Evolutionary conservation across 2,329 filamentous ascomycete genomes (phyloP).

Genomic region (Fusarium domesticum): DNA sequence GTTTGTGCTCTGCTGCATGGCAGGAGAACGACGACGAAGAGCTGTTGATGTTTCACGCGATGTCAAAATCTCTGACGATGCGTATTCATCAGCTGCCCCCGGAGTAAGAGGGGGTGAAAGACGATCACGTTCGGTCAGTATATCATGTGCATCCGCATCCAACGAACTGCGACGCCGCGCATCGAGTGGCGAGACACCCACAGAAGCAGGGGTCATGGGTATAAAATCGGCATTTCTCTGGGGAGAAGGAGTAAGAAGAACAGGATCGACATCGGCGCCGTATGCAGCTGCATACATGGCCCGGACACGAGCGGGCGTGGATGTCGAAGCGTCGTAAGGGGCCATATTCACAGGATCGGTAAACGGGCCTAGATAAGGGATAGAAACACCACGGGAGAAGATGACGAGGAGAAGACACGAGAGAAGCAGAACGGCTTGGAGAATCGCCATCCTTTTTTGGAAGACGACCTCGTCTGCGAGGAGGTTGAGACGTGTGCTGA

Average conservation of each 20-base stretch:
- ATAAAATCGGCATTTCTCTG: slow-evolving; percentile 12
- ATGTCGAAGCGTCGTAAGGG: slow-evolving; percentile 21
- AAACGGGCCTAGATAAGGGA: slow-evolving; percentile 33
- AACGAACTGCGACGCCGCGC: slow-evolving; percentile 7
- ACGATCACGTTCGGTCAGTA: slow-evolving; percentile 19
- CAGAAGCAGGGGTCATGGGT: not conserved
- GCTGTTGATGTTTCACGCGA: slow-evolving; percentile 12
- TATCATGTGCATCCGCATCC: slow-evolving; percentile 9
- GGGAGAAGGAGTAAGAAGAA: slow-evolving; percentile 5
- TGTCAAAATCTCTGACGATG: slow-evolving; percentile 7
- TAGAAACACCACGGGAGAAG: slow-evolving; percentile 59
- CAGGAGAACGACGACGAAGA: slow-evolving; percentile 15
- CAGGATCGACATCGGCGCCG: slow-evolving; percentile 3
- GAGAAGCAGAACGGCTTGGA: slow-evolving; percentile 83
- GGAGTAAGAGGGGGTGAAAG: slow-evolving; percentile 30
- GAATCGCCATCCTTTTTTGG: slow-evolving; percentile 87
- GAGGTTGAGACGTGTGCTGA: slow-evolving; percentile 76
- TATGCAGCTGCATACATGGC: slow-evolving; percentile 17
- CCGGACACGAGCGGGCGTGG: slow-evolving; percentile 15
- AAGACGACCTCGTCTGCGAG: slow-evolving; percentile 89
- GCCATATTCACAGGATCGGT: slow-evolving; percentile 27
- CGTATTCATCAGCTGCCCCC: slow-evolving; percentile 13
- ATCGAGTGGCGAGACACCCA: not conserved
- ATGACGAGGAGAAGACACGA: slow-evolving; percentile 85
- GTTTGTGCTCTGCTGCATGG: slow-evolving; percentile 20